A percentile compares a stretch with the other conserved stretches of the same genome.
Conservation (phyloP, 2,329 filamentous ascomycete species). For the Lecanicillium sp. region DNA sequence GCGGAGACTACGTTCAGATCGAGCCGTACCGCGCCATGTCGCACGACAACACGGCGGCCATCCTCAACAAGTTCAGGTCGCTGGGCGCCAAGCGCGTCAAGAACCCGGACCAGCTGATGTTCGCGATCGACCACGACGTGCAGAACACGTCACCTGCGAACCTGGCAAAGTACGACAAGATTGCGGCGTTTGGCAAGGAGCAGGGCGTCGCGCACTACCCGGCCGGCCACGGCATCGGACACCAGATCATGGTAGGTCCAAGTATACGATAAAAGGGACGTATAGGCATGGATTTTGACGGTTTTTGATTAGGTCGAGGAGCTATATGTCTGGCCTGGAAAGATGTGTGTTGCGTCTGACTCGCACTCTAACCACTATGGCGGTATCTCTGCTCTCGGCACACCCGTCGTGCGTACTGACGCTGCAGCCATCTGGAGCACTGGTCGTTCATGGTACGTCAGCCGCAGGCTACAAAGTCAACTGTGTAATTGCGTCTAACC, state of each 20-base stretch:
- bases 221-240: slow-evolving; percentile 75
- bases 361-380: slow-evolving; percentile 80
- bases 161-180: slow-evolving; percentile 73
- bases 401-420: slow-evolving; percentile 79
- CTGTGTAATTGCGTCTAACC: not conserved
- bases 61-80: slow-evolving; percentile 69
- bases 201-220: slow-evolving; percentile 76
- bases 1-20: slow-evolving; percentile 80
- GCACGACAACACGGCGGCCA: slow-evolving; percentile 77
- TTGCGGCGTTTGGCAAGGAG: slow-evolving; percentile 72
- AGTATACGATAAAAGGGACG: not conserved
- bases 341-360: slow-evolving; percentile 72
- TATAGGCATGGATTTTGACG: slow-evolving; percentile 13
- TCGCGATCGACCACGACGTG: slow-evolving; percentile 83
- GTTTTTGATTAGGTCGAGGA: slow-evolving; percentile 71
- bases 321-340: slow-evolving; percentile 77
- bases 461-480: not conserved
- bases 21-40: slow-evolving; percentile 72
- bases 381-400: slow-evolving; percentile 65
- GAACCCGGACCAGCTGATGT: slow-evolving; percentile 64
- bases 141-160: slow-evolving; percentile 77
- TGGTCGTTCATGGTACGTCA: slow-evolving; percentile 47
- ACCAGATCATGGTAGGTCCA: slow-evolving; percentile 68
- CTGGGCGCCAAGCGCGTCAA: slow-evolving; percentile 70
- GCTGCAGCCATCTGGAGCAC: slow-evolving; percentile 84